Percentiles rank a stretch among this genome's conserved stretches.
These are phyloP conservation scores for Erysimum cheiranthoides DNA, from an alignment of 345 rosid genomes.

Conservation along the genomic window DNA sequence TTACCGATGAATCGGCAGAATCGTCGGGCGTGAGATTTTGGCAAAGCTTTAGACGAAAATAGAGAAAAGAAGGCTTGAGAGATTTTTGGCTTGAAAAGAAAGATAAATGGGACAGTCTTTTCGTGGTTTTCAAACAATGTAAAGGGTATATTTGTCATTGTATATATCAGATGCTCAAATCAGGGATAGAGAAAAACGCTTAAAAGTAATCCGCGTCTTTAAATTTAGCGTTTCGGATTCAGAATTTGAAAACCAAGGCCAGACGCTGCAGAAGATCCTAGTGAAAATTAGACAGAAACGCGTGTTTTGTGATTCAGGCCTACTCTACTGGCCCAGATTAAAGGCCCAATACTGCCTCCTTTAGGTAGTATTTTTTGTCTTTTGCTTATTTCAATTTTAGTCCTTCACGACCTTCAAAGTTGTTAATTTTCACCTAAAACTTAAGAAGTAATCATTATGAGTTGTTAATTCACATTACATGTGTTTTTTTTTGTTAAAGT, in stretches of 20 bases:
- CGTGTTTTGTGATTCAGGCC: background rate
- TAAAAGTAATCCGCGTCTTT: background rate
- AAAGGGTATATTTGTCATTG: constrained; percentile 23
- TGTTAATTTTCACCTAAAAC: background rate
- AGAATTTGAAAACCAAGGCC: background rate
- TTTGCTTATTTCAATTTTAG: background rate
- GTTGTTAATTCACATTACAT: background rate
- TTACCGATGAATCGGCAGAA: constrained; percentile 33
- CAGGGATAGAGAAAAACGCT: background rate
- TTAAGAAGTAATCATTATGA: background rate
- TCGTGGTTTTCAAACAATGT: background rate
- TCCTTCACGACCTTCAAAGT: background rate
- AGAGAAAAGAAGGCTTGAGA: background rate
- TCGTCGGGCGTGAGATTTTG: constrained; percentile 24
- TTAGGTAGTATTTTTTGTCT: background rate
- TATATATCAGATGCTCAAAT: accelerated
- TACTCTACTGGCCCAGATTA: background rate
- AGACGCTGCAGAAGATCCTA: background rate
- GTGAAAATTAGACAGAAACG: constrained; percentile 1
- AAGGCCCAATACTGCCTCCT: background rate
- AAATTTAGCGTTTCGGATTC: background rate
- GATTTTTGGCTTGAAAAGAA: constrained; percentile 30
- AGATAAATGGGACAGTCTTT: constrained; percentile 3
- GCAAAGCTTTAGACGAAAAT: constrained; percentile 26
- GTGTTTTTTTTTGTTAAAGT: too few species aligned